A percentile compares a stretch with the other conserved stretches of the same genome.
Evolutionary conservation across 208 protist genomes (phyloP).

Genomic region (Trypanosoma congolense): DNA sequence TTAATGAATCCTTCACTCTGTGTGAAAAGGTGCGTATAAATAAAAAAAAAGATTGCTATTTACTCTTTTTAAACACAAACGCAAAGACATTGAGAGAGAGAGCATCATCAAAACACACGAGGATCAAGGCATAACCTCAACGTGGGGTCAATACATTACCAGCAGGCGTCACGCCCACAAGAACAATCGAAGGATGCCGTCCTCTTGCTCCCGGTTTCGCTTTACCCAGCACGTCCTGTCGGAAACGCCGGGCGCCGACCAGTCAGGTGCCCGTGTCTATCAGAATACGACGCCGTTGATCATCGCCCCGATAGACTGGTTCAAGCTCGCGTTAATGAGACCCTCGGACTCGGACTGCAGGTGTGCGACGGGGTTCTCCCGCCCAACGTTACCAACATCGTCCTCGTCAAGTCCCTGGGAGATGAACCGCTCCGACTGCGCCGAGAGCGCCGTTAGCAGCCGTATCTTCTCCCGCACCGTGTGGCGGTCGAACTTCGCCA

Average conservation of each 20-base stretch:
- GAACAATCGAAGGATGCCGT: too few species aligned
- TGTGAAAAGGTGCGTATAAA: too few species aligned
- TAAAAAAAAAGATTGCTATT: too few species aligned
- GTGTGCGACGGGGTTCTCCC: slow-evolving; percentile 73
- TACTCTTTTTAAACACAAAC: too few species aligned
- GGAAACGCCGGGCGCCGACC: too few species aligned
- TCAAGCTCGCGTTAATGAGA: slow-evolving; percentile 74
- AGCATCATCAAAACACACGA: too few species aligned
- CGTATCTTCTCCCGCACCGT: slow-evolving; percentile 66
- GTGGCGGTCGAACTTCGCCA: slow-evolving; percentile 53
- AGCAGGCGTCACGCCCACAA: background rate
- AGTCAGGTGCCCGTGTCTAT: background rate
- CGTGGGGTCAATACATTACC: background rate
- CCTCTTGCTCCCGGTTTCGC: too few species aligned
- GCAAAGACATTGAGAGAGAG: too few species aligned
- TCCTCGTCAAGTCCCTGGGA: slow-evolving; percentile 80
- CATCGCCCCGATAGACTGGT: slow-evolving; percentile 82
- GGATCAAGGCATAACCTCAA: too few species aligned
- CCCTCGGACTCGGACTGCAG: slow-evolving; percentile 73
- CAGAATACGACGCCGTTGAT: slow-evolving; percentile 87
- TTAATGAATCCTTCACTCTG: too few species aligned
- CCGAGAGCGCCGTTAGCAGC: slow-evolving; percentile 59
- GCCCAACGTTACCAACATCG: slow-evolving; percentile 80
- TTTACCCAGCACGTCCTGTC: too few species aligned
- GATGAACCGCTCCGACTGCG: slow-evolving; percentile 82